These are phyloP conservation scores for Aristolochia californica DNA, from an alignment of 164 flowering plant genomes.

Conservation along the genomic window DNA sequence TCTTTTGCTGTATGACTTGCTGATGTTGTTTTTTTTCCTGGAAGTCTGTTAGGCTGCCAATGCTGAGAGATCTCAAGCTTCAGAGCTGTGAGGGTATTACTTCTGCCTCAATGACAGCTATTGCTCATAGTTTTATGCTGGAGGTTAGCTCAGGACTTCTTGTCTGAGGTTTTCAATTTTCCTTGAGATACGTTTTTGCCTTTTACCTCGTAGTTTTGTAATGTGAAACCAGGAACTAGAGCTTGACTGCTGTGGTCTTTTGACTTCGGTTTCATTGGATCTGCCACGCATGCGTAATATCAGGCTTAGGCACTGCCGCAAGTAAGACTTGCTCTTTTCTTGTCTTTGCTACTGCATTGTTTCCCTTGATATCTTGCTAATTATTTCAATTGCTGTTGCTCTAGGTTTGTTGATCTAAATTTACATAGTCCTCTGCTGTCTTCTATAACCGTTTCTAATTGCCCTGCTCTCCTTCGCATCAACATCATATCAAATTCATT, in stretches of 20 bases:
- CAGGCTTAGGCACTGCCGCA: conserved; percentile 83
- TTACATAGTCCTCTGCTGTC: conserved; percentile 50
- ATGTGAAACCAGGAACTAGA: conserved; percentile 61
- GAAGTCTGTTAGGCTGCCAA: conserved; percentile 70
- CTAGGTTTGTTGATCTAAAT: conserved; percentile 71
- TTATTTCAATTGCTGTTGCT: conserved; percentile 1
- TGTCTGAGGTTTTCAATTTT: not conserved
- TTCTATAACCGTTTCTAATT: conserved; percentile 76
- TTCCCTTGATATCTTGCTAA: not conserved
- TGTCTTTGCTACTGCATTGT: not conserved
- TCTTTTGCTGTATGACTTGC: not conserved
- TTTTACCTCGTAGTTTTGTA: not conserved
- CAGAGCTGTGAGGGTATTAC: conserved; percentile 88
- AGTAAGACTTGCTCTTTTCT: conserved; percentile 34
- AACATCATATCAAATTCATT: conserved; percentile 66
- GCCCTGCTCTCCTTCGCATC: conserved; percentile 67
- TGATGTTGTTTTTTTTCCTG: conserved; percentile 9
- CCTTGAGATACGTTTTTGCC: not conserved
- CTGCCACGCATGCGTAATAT: conserved; percentile 61
- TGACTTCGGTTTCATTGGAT: conserved; percentile 73
- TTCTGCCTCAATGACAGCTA: conserved; percentile 85
- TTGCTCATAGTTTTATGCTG: conserved; percentile 48
- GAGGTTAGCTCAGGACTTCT: conserved; percentile 43
- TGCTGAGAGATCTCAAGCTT: conserved; percentile 84
- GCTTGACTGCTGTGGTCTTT: conserved; percentile 71